phyloP scores from a whole-genome alignment of 345 rosid species.

The Populus deltoides region DNA sequence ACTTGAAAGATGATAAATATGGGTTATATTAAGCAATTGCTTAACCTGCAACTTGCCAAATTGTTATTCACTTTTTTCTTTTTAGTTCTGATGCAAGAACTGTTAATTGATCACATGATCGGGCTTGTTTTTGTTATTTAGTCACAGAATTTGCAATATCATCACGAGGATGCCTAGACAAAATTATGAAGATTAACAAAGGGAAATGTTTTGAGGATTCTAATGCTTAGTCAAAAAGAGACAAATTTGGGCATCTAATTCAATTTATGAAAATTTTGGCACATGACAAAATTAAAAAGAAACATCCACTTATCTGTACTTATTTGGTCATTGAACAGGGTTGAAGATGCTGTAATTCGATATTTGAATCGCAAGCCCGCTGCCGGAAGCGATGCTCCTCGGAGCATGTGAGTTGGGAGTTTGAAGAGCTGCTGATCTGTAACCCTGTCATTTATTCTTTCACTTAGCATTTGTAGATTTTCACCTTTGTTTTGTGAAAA shows the following conservation, averaged over 20 bases:
- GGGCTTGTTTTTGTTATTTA: not conserved
- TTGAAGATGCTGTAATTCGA: slow-evolving; percentile 94
- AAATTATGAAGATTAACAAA: not conserved
- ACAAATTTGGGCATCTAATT: not conserved
- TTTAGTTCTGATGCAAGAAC: not conserved
- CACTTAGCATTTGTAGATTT: slow-evolving; percentile 21
- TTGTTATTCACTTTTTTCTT: not conserved
- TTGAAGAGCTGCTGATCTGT: not conserved
- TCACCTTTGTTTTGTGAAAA: slow-evolving; percentile 10
- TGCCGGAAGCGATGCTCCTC: slow-evolving; percentile 78
- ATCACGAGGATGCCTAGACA: not conserved
- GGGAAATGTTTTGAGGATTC: not conserved
- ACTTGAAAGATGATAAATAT: not conserved
- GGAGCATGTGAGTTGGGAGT: slow-evolving; percentile 53
- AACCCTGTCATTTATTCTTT: not conserved
- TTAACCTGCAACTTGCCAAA: not conserved
- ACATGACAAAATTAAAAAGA: not conserved
- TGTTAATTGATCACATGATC: not conserved
- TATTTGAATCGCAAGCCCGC: slow-evolving; percentile 92
- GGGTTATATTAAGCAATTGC: not conserved
- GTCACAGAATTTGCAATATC: not conserved
- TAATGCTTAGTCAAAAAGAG: not conserved
- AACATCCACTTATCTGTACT: not conserved
- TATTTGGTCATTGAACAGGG: slow-evolving; percentile 45
- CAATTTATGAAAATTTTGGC: not conserved